phyloP scores from a whole-genome alignment of 306 rosid species.

The Amphicarpaea edgeworthii region DNA sequence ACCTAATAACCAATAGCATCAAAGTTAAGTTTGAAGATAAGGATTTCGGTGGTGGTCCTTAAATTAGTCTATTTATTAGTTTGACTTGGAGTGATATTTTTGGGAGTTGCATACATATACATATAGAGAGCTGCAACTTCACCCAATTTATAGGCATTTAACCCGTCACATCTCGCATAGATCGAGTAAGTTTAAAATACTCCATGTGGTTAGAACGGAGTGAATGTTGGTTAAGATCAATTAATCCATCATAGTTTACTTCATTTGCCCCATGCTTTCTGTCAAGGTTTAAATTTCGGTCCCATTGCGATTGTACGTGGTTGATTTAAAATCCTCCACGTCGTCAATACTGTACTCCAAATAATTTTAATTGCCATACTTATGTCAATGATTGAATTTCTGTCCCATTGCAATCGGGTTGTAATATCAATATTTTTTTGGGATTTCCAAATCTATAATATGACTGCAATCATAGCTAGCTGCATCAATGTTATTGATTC shows the following conservation, averaged over 20 bases:
- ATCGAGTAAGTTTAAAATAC: not conserved
- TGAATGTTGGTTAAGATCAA: not conserved
- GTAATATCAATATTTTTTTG: too few relatives aligned
- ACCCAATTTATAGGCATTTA: not conserved
- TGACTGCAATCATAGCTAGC: too few relatives aligned
- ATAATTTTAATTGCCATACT: too few relatives aligned
- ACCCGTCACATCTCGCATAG: not conserved
- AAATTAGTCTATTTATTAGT: not conserved
- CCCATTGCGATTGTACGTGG: not conserved
- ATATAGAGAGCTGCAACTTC: not conserved
- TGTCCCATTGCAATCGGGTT: too few relatives aligned
- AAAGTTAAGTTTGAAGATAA: not conserved
- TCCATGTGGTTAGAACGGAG: not conserved
- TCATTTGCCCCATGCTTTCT: not conserved
- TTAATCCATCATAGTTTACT: not conserved
- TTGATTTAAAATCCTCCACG: too few relatives aligned
- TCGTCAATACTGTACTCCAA: too few relatives aligned
- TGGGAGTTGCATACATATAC: not conserved
- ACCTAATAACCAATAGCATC: constrained; percentile 2
- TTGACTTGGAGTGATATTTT: not conserved
- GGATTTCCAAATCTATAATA: too few relatives aligned
- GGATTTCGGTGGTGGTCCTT: not conserved
- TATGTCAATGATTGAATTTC: too few relatives aligned
- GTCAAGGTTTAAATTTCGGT: not conserved
- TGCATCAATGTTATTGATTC: too few relatives aligned